Percentiles rank a stretch among this genome's conserved stretches.
Conservation (phyloP, 352 stramenopile genomes). For the Phytophthora idaei region DNA sequence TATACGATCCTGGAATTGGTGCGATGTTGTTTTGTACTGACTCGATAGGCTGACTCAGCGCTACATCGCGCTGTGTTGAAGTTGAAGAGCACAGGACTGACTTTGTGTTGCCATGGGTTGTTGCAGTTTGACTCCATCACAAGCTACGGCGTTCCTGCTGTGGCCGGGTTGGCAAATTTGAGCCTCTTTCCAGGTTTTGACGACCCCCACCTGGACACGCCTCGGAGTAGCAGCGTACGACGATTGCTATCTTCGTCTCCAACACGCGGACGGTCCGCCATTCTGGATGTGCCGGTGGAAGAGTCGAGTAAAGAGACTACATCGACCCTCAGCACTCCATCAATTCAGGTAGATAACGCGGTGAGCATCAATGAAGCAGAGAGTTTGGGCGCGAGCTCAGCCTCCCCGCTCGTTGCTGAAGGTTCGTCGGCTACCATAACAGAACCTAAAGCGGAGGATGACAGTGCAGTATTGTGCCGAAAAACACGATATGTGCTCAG, state of each 20-base stretch:
- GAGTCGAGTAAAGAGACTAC: constrained; percentile 8
- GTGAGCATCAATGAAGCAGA: not conserved
- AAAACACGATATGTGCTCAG: constrained; percentile 66
- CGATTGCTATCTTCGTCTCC: constrained; percentile 40
- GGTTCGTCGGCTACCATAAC: not conserved
- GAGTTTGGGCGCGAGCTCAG: not conserved
- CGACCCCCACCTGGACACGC: constrained; percentile 35
- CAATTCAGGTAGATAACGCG: not conserved
- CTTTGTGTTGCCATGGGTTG: constrained; percentile 3
- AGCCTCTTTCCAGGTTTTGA: constrained; percentile 52
- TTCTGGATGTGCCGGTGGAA: constrained; percentile 7
- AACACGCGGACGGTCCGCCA: constrained; percentile 16
- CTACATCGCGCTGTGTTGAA: not conserved
- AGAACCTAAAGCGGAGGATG: not conserved
- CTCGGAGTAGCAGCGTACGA: constrained; percentile 45
- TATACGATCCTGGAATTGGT: constrained; percentile 73
- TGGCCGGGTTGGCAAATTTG: constrained; percentile 67
- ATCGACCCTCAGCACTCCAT: not conserved
- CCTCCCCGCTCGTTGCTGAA: not conserved
- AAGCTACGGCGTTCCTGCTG: constrained; percentile 61
- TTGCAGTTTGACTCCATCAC: constrained; percentile 71
- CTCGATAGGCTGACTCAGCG: not conserved
- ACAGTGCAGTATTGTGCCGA: constrained; percentile 4
- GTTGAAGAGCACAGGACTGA: constrained; percentile 3
- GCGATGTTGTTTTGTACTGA: constrained; percentile 7